These are phyloP conservation scores for sweet orange (Citrus sinensis) DNA, from an alignment of 345 rosid species.

Conservation along the genomic window DNA sequence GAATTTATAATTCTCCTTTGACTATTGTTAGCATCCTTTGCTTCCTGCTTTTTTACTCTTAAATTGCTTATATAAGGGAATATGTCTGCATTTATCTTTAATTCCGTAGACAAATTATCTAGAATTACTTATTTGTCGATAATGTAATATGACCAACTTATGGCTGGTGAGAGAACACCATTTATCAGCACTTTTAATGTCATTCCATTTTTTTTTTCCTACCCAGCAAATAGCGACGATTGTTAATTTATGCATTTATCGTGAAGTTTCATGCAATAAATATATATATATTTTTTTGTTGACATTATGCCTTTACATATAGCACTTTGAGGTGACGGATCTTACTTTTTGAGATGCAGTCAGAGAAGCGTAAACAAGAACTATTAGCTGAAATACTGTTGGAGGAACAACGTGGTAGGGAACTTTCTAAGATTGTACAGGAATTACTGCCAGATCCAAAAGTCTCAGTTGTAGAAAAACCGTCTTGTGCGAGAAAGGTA, in stretches of 20 bases:
- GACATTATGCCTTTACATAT: neutral
- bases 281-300: neutral
- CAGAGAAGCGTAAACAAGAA: constrained; percentile 73
- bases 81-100: too few species aligned
- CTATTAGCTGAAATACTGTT: constrained; percentile 60
- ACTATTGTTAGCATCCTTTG: neutral
- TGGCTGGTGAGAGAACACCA: constrained; percentile 1
- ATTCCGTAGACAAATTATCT: too few species aligned
- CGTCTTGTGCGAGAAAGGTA: constrained; percentile 53
- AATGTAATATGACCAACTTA: neutral
- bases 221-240: neutral
- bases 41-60: too few species aligned
- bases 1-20: neutral
- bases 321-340: neutral
- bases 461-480: constrained; percentile 38
- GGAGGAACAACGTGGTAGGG: constrained; percentile 67
- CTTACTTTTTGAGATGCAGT: constrained; percentile 42
- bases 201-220: neutral
- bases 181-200: neutral
- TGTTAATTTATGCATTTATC: neutral
- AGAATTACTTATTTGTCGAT: too few species aligned
- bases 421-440: constrained; percentile 55
- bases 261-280: neutral
- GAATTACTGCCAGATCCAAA: constrained; percentile 57
- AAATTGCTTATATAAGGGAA: too few species aligned